Evolutionary conservation across 331 rosid genomes (phyloP).

Genomic region (Rhamnella rubrinervis): DNA sequence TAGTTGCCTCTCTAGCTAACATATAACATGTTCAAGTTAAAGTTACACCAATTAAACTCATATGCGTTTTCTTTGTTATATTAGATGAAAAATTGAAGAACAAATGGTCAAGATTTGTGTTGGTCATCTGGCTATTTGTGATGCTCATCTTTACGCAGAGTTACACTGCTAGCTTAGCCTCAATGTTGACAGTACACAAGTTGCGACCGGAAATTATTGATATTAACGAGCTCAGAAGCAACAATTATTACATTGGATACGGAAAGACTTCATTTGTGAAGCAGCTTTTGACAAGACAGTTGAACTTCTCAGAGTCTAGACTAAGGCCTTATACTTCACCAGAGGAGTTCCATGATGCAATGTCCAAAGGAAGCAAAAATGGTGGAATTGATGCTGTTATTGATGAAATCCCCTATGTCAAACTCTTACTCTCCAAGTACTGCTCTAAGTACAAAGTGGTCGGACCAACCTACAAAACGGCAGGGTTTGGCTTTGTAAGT

Average conservation of each 20-base stretch:
- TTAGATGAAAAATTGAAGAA: not conserved
- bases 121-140: constrained; percentile 16
- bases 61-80: not conserved
- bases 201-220: not conserved
- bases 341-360: not conserved
- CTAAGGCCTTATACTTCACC: not conserved
- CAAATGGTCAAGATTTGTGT: constrained; percentile 5
- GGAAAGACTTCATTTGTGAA: not conserved
- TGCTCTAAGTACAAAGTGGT: not conserved
- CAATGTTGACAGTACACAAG: not conserved
- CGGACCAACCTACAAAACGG: not conserved
- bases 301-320: constrained; percentile 1
- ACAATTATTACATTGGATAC: constrained; percentile 5
- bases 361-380: constrained; percentile 10
- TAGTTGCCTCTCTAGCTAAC: not conserved
- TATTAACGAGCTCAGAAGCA: constrained; percentile 7
- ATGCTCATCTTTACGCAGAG: constrained; percentile 15
- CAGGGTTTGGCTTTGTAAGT: not conserved
- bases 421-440: not conserved
- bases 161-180: constrained; percentile 11
- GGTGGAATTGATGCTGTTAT: constrained; percentile 12
- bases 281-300: not conserved
- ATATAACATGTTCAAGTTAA: too few relatives aligned
- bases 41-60: too few relatives aligned
- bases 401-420: not conserved